Evolutionary conservation across 2,329 filamentous ascomycete species (phyloP), one percentile per base, ranked within the genome.

Genomic region (Trichoderma brevicompactum): DNA sequence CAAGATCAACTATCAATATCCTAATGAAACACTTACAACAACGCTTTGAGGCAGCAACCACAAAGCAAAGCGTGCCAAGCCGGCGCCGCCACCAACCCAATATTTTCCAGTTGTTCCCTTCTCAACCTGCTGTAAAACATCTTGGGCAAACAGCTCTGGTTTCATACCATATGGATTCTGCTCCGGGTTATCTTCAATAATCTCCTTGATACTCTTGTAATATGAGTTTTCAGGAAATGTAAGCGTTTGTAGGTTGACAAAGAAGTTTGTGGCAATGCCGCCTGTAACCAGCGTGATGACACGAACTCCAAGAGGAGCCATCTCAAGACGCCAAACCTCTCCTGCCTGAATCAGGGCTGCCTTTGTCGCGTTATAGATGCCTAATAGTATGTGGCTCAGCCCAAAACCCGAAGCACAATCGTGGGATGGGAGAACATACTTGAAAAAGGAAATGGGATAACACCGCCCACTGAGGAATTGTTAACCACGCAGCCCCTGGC

Each of bases 401-500:
- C 10, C n/a, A 2, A 8, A 8, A 19, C 2, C 10, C 36, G 7
- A 38, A 36, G 7, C 6, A 38, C 3, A 8, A 38, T 9, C 15
- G 7, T 13, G 10, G n/a, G 13, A 10, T 5, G 34, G 4, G 8
- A 12, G 28, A 2, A 56, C 41, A n/a, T 46, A 56, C 61, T 64
- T 9, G 50, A 46, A 17, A 64, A 56, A 4, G 50, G 19, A 44
- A 64, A 46, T 12, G 40, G 38, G 13, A 56, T 10, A 48, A 43
- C 9, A 8, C 50, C 56, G 28, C 56, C 43, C 7, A 60, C 44
- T 19, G 63, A 59, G 4, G 54, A 56, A 32, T 65, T 59, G 9
- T 65, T 55, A 10, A 74, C 69, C 40, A 76, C 59, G 10, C 71
- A 70, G 15, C 73, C 74, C 62, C 71, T 72, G 32, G 74, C 68